phyloP scores from a whole-genome alignment of 1,139 yeast species.

The Diutina sp. region DNA sequence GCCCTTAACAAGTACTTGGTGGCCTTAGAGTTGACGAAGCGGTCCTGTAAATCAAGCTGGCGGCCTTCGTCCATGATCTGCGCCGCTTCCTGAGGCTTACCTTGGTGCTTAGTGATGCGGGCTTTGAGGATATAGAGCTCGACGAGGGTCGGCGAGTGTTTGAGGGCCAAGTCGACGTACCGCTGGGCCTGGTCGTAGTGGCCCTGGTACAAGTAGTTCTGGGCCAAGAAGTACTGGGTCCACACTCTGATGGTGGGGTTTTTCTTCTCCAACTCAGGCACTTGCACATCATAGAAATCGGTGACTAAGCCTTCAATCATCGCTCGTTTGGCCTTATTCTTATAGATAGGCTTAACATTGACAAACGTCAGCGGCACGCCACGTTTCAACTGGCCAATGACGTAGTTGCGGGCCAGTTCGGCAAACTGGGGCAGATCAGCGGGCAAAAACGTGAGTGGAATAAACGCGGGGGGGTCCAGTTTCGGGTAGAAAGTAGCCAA shows the following conservation, averaged over 20 bases:
- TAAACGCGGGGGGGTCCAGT: slow-evolving; percentile 66
- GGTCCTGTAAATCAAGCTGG: slow-evolving; percentile 69
- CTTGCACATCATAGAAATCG: slow-evolving; percentile 24
- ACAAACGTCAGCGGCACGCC: slow-evolving; percentile 91
- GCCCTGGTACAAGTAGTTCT: slow-evolving; percentile 52
- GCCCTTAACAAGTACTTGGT: slow-evolving; percentile 78
- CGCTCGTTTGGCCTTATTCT: slow-evolving; percentile 29
- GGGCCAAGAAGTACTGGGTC: slow-evolving; percentile 74
- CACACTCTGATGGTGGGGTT: slow-evolving; percentile 50
- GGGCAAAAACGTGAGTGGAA: slow-evolving; percentile 65
- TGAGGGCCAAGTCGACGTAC: slow-evolving; percentile 50
- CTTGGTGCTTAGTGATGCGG: slow-evolving; percentile 62
- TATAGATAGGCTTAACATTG: slow-evolving; percentile 71
- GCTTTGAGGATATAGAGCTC: slow-evolving; percentile 78
- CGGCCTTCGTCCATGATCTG: slow-evolving; percentile 61
- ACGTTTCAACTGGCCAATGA: slow-evolving; percentile 48
- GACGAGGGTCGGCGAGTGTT: slow-evolving; percentile 70
- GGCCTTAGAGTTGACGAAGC: slow-evolving; percentile 82
- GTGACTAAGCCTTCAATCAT: slow-evolving; percentile 42
- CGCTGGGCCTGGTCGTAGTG: slow-evolving; percentile 40
- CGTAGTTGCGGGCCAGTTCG: slow-evolving; percentile 34
- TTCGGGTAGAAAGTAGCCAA: slow-evolving; percentile 64
- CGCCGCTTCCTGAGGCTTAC: slow-evolving; percentile 50
- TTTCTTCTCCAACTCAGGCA: slow-evolving; percentile 10
- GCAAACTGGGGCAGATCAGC: slow-evolving; percentile 37